Base-by-base conservation (phyloP, 2,329 filamentous ascomycete genomes). In the Pseudofabraea citricarpa region DNA sequence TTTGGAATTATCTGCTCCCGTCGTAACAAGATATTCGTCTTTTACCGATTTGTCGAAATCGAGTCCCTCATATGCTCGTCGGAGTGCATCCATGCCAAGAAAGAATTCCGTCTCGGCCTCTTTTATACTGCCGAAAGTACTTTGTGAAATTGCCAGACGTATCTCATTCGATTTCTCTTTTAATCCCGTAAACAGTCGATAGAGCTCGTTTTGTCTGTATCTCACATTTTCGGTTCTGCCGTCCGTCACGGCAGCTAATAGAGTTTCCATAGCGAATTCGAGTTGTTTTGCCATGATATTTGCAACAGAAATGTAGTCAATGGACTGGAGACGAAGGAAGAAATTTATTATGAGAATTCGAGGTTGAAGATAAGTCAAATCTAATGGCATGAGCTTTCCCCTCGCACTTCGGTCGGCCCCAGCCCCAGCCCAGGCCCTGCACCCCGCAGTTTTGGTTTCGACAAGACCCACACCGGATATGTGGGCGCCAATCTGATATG, bases 161-260 rank as follows among this genome's bases (percentile, higher is more conserved):
- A 73, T 63, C 1, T 57, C 55, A 6, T 56, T 46, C 19, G 56
- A 56, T 16, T 67, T 63, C 3, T 58, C 52, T 3, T 61, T 56
- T 7, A 75, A 50, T 2, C 51, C 50, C 19, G 64, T 56, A 47
- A 71, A 67, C 0, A 76, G 61, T 2, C 50, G 53, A 44, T 71
- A 62, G 7, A 75, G 61, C 50, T 75, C 66, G 24, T 64, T 62
- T 51, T 71, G 69, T 9, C 68, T 62, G 46, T 71, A 72, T 45
- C 64, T 65, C n/a, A 68, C 50, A 46, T 70, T 75, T 36, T 66
- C 60, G 9, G 65, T 63, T 38, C 70, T 64, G 20, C 66, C 66
- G 39, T 74, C 69, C 8, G 69, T 65, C 9, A 68, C 64, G 7
- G 70, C 21, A 50, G 51, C 40, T 54, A 55, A 31, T 64, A 65